Conservation (phyloP, 768 basidiomycete genomes). For the Gloeostereum incarnatum region DNA sequence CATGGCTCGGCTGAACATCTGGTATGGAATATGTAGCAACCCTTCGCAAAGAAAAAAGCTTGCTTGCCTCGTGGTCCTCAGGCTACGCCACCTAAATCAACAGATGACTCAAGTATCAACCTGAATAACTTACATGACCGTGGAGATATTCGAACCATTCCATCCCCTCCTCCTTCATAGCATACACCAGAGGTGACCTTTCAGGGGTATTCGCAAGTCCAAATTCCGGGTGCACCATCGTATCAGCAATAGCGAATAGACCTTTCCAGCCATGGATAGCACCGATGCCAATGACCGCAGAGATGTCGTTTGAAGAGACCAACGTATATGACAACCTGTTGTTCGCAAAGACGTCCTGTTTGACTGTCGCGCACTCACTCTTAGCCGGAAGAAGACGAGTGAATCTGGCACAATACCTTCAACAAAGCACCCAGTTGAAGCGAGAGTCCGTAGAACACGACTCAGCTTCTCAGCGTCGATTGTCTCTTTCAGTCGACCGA, state of each 20-base stretch:
- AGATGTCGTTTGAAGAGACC: background rate
- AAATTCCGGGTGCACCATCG: constrained; percentile 9
- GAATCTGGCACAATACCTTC: constrained; percentile 2
- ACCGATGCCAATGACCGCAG: background rate
- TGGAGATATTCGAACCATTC: constrained; percentile 6
- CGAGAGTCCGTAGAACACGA: constrained; percentile 6
- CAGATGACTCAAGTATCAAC: too few species aligned
- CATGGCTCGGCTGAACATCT: constrained; percentile 6
- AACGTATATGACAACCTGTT: constrained; percentile 7
- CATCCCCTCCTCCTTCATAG: constrained; percentile 4
- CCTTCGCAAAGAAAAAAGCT: background rate
- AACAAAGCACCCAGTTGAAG: constrained; percentile 1
- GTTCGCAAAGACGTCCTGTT: constrained; percentile 6
- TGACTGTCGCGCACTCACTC: background rate
- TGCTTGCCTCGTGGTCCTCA: too few species aligned
- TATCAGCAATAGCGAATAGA: background rate
- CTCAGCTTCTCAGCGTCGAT: constrained; percentile 6
- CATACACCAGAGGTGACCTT: constrained; percentile 12
- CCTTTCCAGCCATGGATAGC: background rate
- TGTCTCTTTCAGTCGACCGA: background rate
- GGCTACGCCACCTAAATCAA: too few species aligned
- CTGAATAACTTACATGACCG: constrained; percentile 1
- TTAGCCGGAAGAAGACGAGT: background rate
- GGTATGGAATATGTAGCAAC: background rate
- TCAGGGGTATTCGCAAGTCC: constrained; percentile 8